Conservation (phyloP, 495 filamentous ascomycete species). For the Lasiosphaeria ovina region DNA sequence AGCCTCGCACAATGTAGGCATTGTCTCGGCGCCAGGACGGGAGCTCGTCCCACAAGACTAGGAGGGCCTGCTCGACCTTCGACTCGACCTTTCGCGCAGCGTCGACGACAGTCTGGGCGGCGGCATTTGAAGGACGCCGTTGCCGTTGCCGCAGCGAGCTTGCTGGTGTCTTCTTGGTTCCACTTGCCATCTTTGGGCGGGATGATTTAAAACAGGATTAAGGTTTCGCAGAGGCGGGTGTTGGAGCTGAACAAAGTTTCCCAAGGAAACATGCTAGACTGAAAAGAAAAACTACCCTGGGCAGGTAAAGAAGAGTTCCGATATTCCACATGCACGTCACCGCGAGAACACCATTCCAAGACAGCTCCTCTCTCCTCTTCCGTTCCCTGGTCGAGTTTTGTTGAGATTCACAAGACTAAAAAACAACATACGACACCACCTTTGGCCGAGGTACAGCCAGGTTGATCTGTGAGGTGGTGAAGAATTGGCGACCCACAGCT, state of each 20-base stretch:
- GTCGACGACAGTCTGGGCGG: conserved; percentile 31
- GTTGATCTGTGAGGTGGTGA: not conserved
- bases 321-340: too few relatives aligned
- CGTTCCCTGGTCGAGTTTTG: not conserved
- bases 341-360: too few relatives aligned
- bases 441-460: conserved; percentile 1
- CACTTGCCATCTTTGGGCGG: not conserved
- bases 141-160: conserved; percentile 11
- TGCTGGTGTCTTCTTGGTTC: not conserved
- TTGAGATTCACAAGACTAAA: conserved; percentile 1
- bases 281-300: too few relatives aligned
- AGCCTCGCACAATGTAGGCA: conserved; percentile 41
- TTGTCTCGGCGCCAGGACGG: conserved; percentile 48
- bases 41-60: conserved; percentile 44
- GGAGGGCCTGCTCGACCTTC: conserved; percentile 28
- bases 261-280: too few relatives aligned
- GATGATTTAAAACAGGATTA: not conserved
- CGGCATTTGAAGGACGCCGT: conserved; percentile 26
- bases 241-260: too few relatives aligned
- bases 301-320: too few relatives aligned
- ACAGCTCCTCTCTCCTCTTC: not conserved
- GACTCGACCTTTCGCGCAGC: conserved; percentile 28
- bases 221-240: not conserved
- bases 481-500: too few relatives aligned
- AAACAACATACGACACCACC: not conserved